A percentile compares a stretch with the other conserved stretches of the same genome.
These are phyloP conservation scores for Aristolochia californica DNA, from an alignment of 164 flowering plant genomes.

Conservation along the genomic window DNA sequence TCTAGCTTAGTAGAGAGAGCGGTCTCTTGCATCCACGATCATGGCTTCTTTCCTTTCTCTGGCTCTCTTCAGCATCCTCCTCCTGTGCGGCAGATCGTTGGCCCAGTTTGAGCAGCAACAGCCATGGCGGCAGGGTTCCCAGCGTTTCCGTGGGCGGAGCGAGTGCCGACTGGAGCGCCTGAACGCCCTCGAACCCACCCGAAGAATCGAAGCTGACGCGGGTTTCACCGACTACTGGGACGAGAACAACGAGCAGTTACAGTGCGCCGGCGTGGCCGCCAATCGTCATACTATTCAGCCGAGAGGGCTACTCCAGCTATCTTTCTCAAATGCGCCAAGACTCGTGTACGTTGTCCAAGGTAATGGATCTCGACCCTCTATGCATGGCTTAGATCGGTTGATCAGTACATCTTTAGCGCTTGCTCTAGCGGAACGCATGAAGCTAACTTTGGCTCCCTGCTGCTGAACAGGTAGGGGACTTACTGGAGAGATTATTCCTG, in stretches of 20 bases:
- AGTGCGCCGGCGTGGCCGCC: constrained; percentile 27
- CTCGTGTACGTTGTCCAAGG: constrained; percentile 27
- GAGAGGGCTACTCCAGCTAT: constrained; percentile 17
- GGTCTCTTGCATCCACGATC: too few relatives aligned
- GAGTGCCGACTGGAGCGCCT: constrained; percentile 23
- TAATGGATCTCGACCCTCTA: background rate
- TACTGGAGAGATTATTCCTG: constrained; percentile 21
- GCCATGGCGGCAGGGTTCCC: background rate
- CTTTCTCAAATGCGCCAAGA: constrained; percentile 22
- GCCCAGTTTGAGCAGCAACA: too few relatives aligned
- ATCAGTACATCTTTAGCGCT: too few relatives aligned
- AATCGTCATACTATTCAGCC: constrained; percentile 16
- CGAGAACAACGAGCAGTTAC: constrained; percentile 25
- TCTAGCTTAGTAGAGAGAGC: too few relatives aligned
- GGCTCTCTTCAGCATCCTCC: too few relatives aligned
- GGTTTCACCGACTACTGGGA: constrained; percentile 29
- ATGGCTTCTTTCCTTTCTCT: too few relatives aligned
- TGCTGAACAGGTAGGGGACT: constrained; percentile 26
- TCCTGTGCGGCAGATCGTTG: too few relatives aligned
- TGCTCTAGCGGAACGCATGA: background rate
- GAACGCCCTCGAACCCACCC: constrained; percentile 13
- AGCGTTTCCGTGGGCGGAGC: constrained; percentile 6
- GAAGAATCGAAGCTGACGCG: constrained; percentile 23
- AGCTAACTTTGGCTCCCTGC: too few relatives aligned
- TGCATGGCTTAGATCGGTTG: background rate